These are phyloP conservation scores for Firmiana major DNA, from an alignment of 345 rosid genomes.

Conservation along the genomic window DNA sequence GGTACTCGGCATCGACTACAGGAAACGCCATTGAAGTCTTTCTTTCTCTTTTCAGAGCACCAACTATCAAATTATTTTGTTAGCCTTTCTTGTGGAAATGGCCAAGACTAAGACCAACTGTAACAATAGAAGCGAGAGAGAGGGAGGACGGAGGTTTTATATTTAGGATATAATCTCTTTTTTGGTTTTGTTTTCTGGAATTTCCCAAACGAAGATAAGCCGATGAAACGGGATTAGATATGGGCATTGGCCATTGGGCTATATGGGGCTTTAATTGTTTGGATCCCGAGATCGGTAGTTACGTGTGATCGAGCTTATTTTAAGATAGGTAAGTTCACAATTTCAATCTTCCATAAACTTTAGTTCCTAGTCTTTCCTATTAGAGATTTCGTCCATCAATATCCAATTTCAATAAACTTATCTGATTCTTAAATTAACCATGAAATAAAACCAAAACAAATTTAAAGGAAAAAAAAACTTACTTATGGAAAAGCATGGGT, in stretches of 20 bases:
- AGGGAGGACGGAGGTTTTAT: no score
- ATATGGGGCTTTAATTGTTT: not conserved
- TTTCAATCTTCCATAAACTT: no score
- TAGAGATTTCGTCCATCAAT: no score
- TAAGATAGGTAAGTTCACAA: not conserved
- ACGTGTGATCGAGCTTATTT: not conserved
- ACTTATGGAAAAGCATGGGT: no score
- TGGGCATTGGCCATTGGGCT: no score
- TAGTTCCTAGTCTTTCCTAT: no score
- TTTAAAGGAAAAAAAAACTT: no score
- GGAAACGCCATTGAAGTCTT: constrained; percentile 57
- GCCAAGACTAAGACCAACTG: not conserved
- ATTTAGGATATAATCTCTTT: no score
- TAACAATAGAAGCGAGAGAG: no score
- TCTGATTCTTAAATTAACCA: no score
- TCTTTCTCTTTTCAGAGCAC: not conserved
- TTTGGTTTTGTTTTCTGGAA: not conserved
- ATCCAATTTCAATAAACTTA: no score
- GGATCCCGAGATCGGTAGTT: not conserved
- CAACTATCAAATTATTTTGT: not conserved
- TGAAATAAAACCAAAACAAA: no score
- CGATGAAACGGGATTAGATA: not conserved
- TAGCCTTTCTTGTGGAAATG: not conserved
- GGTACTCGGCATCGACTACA: constrained; percentile 72
- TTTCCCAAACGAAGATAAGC: not conserved